Conservation (phyloP, 164 flowering plant genomes). For the Saururus chinensis region DNA sequence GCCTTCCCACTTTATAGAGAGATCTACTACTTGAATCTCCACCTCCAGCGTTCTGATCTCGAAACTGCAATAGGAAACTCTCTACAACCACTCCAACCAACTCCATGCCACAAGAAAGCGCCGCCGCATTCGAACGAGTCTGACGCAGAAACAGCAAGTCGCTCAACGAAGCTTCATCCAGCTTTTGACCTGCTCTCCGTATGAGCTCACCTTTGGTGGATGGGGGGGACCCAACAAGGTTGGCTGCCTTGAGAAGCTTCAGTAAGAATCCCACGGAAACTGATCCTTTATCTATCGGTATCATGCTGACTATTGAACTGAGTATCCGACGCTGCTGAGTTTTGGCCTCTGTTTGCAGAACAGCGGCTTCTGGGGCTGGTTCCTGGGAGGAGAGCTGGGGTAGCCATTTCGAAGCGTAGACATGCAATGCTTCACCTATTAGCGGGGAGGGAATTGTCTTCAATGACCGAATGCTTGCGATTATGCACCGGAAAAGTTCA, state of each 20-base stretch:
- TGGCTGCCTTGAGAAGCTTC: conserved; percentile 48
- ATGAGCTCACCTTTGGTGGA: conserved; percentile 58
- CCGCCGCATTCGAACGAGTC: conserved; percentile 17
- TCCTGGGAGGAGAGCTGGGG: conserved; percentile 26
- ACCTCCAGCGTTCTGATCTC: conserved; percentile 19
- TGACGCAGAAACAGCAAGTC: conserved; percentile 43
- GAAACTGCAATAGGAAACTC: conserved; percentile 41
- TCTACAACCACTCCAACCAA: conserved; percentile 45
- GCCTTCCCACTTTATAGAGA: conserved; percentile 46
- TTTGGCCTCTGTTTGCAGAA: conserved; percentile 15
- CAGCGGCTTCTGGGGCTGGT: conserved; percentile 21
- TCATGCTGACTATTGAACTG: conserved; percentile 57
- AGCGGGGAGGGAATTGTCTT: conserved; percentile 53
- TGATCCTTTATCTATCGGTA: conserved; percentile 57
- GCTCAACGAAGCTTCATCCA: conserved; percentile 54
- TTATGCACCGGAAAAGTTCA: conserved; percentile 52
- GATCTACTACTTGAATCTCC: conserved; percentile 16
- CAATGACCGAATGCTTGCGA: conserved; percentile 39
- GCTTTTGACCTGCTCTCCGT: conserved; percentile 42
- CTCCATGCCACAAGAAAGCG: conserved; percentile 39
- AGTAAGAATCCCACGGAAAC: conserved; percentile 70
- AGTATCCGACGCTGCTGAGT: conserved; percentile 35
- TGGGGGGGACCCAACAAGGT: conserved; percentile 35
- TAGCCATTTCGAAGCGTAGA: conserved; percentile 69
- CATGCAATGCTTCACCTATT: conserved; percentile 87